Conservation (phyloP, 345 rosid genomes). For the Pistacia integerrima region DNA sequence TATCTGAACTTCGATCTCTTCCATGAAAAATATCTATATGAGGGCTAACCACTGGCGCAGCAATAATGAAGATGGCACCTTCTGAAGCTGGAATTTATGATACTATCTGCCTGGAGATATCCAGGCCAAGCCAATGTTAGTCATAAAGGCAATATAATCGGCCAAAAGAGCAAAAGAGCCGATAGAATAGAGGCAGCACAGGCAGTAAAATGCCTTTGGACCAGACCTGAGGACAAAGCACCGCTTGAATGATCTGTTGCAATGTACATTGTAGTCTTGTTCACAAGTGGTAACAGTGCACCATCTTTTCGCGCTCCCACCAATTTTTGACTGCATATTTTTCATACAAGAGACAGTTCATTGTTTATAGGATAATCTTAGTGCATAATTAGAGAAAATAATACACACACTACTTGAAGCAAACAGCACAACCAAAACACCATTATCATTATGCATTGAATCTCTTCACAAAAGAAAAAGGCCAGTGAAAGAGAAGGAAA, state of each 20-base stretch:
- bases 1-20: neutral
- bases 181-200: conserved; percentile 22
- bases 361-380: neutral
- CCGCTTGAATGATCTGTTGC: conserved; percentile 34
- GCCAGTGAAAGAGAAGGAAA: neutral
- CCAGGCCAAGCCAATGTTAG: conserved; percentile 38
- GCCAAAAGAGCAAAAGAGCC: conserved; percentile 29
- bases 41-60: neutral
- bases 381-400: neutral
- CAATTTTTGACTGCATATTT: conserved; percentile 63
- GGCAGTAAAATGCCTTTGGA: conserved; percentile 26
- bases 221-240: conserved; percentile 41
- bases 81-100: conserved; percentile 2
- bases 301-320: conserved; percentile 76
- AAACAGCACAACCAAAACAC: neutral
- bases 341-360: neutral
- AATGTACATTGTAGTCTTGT: conserved; percentile 70
- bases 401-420: neutral
- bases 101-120: conserved; percentile 39
- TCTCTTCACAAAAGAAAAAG: neutral
- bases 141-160: conserved; percentile 25
- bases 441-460: neutral
- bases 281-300: conserved; percentile 70
- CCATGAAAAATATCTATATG: conserved; percentile 22
- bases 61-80: neutral